These are phyloP conservation scores for Rubia occidens DNA, from an alignment of 305 asterid species.

Conservation along the genomic window DNA sequence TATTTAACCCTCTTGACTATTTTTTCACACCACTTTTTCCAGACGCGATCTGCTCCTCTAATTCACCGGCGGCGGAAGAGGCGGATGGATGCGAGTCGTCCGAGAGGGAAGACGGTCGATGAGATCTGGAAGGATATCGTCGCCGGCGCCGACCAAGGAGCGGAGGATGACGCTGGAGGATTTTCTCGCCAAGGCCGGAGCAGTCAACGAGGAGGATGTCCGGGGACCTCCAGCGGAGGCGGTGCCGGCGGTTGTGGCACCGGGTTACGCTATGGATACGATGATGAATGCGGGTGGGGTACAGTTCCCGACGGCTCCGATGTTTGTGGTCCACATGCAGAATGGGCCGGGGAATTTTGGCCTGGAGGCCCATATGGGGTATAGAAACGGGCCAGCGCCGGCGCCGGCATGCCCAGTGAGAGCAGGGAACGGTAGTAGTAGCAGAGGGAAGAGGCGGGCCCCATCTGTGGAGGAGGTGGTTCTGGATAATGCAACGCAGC, in stretches of 20 bases:
- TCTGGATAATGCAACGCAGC: conserved; percentile 87
- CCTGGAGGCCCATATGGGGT: conserved; percentile 29
- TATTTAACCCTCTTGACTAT: too few species aligned
- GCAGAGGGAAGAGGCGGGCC: conserved; percentile 70
- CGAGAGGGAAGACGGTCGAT: conserved; percentile 32
- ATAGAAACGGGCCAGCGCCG: conserved; percentile 30
- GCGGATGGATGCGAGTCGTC: too few species aligned
- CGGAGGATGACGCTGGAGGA: conserved; percentile 81
- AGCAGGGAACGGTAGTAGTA: conserved; percentile 25
- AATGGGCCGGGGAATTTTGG: conserved; percentile 34
- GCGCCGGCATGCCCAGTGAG: conserved; percentile 13
- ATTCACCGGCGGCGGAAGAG: too few species aligned
- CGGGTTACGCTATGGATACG: conserved; percentile 28
- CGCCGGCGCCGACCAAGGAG: conserved; percentile 21
- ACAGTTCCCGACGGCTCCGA: conserved; percentile 42
- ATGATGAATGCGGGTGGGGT: conserved; percentile 33
- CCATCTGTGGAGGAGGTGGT: conserved; percentile 56
- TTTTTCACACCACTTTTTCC: too few species aligned
- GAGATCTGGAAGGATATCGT: conserved; percentile 65
- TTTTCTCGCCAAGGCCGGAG: conserved; percentile 79
- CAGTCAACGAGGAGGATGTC: conserved; percentile 73
- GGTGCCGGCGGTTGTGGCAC: conserved; percentile 16
- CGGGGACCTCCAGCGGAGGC: conserved; percentile 45
- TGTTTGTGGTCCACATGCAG: conserved; percentile 43
- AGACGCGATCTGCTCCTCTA: too few species aligned